Base-by-base conservation (phyloP, 23 red algal species). In the Gracilaria gracilis region DNA sequence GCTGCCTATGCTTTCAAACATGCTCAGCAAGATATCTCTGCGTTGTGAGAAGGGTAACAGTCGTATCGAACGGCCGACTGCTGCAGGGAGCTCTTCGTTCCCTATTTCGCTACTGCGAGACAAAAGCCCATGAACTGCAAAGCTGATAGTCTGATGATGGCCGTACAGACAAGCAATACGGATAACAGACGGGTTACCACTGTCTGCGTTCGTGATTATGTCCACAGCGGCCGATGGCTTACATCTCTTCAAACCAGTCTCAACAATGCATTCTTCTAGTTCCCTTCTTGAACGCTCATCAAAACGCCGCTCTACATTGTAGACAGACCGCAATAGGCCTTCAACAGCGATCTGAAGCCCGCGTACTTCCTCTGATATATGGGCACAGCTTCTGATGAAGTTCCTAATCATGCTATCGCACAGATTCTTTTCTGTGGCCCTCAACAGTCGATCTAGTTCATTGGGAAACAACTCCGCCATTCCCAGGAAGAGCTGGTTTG, bases 21-120 rank as follows among this genome's bases (percentile, higher is more conserved):
- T 24, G 42, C 7, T 77, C 72, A 77, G 5, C 27, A 77, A 28
- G 15, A 77, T 50, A 77, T 77, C 72, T 28, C 72, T 77, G 0
- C 72, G 72, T 16, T 77, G 72, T 46, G 72, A 51, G 50, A 77
- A 77, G 0, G 72, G 72, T 20, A 77, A 50, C 42, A 39, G 25
- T 15, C 42, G 72, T 11, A 77, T 31, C 23, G 72, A 34, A 27
- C 72, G 38, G 14, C 72, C 72, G 9, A 51, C 72, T 0, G 42
- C 46, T 37, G 14, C 72, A 27, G 38, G 11, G 8, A 77, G 46
- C 46, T 51, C 40, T 15, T 25, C 32, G 72, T 50, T 17, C 12
- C 46, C 40, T 15, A 1, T 24, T 0, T 0, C 27, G 3, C 6
- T 20, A 33, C 4, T 33, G 5, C 24, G 62, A 17, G 72, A 50